Conservation (phyloP, 1,284 basidiomycete species). For the Limonomyces culmigenus region DNA sequence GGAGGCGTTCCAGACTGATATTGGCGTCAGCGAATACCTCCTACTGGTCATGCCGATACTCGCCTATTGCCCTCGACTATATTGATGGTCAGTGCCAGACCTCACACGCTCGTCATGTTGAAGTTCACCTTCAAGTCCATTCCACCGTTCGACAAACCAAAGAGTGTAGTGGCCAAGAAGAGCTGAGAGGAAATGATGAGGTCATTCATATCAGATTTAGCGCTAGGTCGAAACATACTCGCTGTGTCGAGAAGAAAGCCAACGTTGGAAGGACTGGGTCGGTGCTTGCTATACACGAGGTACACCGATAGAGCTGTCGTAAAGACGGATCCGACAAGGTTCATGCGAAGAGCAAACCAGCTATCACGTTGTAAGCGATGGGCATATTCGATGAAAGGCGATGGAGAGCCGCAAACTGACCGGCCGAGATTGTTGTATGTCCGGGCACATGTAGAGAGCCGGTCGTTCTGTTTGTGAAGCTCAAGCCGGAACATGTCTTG, state of each 20-base stretch:
- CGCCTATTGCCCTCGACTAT: constrained; percentile 31
- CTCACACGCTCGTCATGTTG: neutral
- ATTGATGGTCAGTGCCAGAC: too few species aligned
- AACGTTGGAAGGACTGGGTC: constrained; percentile 21
- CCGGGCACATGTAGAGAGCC: constrained; percentile 25
- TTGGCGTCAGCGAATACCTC: neutral
- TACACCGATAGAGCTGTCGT: constrained; percentile 34
- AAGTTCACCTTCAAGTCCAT: neutral
- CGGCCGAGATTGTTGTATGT: constrained; percentile 39
- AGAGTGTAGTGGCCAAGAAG: neutral
- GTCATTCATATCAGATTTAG: neutral
- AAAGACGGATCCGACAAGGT: constrained; percentile 32
- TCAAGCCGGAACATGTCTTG: constrained; percentile 29
- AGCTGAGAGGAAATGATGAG: neutral
- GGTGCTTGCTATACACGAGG: constrained; percentile 25
- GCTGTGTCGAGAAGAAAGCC: constrained; percentile 21
- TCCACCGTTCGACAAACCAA: neutral
- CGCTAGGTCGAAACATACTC: neutral
- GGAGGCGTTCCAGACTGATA: constrained; percentile 50
- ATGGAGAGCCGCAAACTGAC: too few species aligned
- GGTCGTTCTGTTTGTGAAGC: constrained; percentile 26
- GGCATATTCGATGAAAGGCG: too few species aligned
- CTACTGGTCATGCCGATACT: neutral
- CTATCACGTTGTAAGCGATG: constrained; percentile 11
- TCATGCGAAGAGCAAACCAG: constrained; percentile 40